These are phyloP conservation scores for Boletus sensibilis DNA, from an alignment of 768 basidiomycete genomes.

Conservation along the genomic window DNA sequence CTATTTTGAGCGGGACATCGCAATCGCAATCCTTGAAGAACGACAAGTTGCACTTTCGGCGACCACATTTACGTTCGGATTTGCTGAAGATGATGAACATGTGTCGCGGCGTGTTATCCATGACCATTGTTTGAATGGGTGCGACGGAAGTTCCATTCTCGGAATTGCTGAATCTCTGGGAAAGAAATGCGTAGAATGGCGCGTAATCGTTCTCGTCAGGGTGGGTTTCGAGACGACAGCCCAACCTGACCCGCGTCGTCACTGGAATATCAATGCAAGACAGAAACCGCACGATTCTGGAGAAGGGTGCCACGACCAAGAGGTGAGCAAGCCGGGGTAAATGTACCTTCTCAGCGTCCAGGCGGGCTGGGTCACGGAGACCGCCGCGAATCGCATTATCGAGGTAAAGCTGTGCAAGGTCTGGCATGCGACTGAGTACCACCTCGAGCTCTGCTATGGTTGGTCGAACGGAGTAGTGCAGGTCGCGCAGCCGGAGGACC, in stretches of 20 bases:
- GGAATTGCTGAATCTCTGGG: neutral
- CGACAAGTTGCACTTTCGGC: neutral
- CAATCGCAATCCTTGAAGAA: neutral
- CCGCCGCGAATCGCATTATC: neutral
- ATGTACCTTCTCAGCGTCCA: neutral
- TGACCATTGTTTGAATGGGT: neutral
- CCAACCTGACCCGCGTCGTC: neutral
- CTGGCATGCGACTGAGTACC: neutral
- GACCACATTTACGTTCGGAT: neutral
- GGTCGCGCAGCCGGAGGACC: neutral
- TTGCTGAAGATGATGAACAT: neutral
- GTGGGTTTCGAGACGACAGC: neutral
- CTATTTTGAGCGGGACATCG: neutral
- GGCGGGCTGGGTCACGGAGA: neutral
- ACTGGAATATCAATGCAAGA: neutral
- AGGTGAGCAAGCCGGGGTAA: neutral
- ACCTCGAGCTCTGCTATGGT: neutral
- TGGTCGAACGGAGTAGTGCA: neutral
- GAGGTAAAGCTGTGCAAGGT: neutral
- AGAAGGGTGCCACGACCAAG: neutral
- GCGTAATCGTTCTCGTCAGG: neutral
- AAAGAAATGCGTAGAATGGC: neutral
- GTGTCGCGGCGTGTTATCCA: no score
- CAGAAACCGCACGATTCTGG: neutral
- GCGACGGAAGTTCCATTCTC: neutral